Percentiles rank a stretch among this genome's conserved stretches.
Evolutionary conservation across 208 protist genomes (phyloP).

Genomic region (Strigomonas oncopelti): DNA sequence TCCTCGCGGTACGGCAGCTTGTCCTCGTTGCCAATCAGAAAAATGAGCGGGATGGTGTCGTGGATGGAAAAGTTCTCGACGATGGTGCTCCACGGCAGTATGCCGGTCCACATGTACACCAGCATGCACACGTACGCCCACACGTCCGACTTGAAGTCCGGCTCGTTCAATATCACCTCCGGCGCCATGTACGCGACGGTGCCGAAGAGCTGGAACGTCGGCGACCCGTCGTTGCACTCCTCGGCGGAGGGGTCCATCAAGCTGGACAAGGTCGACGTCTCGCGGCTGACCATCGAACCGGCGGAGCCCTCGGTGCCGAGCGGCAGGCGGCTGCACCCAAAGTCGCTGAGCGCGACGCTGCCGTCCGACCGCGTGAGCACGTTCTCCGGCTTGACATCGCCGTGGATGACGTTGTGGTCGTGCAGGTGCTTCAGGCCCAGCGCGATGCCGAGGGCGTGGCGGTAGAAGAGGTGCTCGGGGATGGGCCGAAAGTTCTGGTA

Average conservation of each 20-base stretch:
- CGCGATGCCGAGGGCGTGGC: conserved; percentile 49
- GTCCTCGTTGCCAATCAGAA: conserved; percentile 48
- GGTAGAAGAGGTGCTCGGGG: conserved; percentile 42
- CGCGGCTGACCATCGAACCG: background rate
- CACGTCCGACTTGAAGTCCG: conserved; percentile 56
- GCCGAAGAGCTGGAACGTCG: conserved; percentile 25
- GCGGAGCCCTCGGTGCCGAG: conserved; percentile 17
- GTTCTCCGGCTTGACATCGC: conserved; percentile 74
- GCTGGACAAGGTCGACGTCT: conserved; percentile 12
- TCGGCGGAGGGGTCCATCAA: background rate
- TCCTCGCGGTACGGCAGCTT: conserved; percentile 34
- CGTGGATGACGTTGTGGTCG: conserved; percentile 66
- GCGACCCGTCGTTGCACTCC: background rate
- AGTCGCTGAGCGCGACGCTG: conserved; percentile 64
- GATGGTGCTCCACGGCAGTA: conserved; percentile 34
- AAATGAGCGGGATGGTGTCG: conserved; percentile 56
- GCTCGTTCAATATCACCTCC: conserved; percentile 49
- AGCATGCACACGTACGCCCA: conserved; percentile 68
- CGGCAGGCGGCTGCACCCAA: conserved; percentile 58
- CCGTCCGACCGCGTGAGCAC: conserved; percentile 69
- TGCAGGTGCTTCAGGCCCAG: conserved; percentile 70
- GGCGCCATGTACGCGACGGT: conserved; percentile 74
- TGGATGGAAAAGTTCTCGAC: conserved; percentile 16
- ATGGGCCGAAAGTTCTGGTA: conserved; percentile 52
- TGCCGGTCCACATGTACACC: conserved; percentile 42